Conservation (phyloP, 441 rosid species). For the Gossypium lobatum region DNA sequence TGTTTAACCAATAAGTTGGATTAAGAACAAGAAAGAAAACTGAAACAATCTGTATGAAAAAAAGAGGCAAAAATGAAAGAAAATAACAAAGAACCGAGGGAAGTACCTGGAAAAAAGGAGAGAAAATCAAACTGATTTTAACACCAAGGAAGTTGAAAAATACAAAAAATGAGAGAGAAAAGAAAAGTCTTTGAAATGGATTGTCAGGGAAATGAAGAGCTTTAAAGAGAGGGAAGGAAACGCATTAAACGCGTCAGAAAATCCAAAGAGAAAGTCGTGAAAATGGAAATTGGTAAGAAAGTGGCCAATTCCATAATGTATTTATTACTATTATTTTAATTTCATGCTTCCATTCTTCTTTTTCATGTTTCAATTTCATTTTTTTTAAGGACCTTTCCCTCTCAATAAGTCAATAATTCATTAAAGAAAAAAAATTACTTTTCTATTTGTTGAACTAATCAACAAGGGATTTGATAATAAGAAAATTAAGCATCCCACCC, state of each 20-base stretch:
- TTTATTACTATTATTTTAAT: not conserved
- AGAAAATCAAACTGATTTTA: not conserved
- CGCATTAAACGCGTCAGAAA: constrained; percentile 11
- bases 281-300: constrained; percentile 16
- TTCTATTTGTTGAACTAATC: constrained; percentile 12
- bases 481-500: not conserved
- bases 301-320: not conserved
- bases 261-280: not conserved
- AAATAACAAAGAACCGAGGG: not conserved
- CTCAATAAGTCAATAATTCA: not conserved
- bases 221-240: not conserved
- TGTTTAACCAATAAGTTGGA: not conserved
- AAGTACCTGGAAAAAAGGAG: not conserved
- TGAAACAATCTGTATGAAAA: not conserved
- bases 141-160: not conserved
- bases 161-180: not conserved
- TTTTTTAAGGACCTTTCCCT: not conserved
- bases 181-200: not conserved
- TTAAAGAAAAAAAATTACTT: not conserved
- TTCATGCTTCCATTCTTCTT: not conserved
- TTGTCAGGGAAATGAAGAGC: not conserved
- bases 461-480: not conserved
- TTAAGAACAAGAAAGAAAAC: constrained; percentile 1
- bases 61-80: not conserved
- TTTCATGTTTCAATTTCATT: no score